A percentile compares a stretch with the other conserved stretches of the same genome.
These are phyloP conservation scores for Rhodotorula sp. DNA, from an alignment of 1,284 basidiomycete species.

Conservation along the genomic window DNA sequence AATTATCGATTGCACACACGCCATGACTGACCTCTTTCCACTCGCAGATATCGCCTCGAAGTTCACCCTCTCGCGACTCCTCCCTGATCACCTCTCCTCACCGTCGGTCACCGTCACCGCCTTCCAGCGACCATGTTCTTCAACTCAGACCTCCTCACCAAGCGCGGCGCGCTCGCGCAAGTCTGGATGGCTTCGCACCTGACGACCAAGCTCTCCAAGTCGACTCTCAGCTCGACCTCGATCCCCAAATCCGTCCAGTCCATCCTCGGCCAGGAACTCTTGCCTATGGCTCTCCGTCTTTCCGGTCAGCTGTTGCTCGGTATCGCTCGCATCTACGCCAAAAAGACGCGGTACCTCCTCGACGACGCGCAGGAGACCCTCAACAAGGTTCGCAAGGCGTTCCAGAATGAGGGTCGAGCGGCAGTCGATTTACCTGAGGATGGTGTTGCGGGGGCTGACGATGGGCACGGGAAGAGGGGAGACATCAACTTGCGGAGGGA, in stretches of 20 bases:
- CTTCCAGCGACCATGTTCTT: constrained; percentile 30
- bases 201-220: constrained; percentile 95
- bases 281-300: constrained; percentile 83
- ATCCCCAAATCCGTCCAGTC: constrained; percentile 70
- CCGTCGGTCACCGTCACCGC: neutral
- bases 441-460: neutral
- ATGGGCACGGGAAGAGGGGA: neutral
- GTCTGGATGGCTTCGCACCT: constrained; percentile 99
- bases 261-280: constrained; percentile 42
- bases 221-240: constrained; percentile 87
- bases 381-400: constrained; percentile 88
- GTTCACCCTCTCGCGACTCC: neutral
- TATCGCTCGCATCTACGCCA: constrained; percentile 93
- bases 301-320: constrained; percentile 93
- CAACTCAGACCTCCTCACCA: constrained; percentile 59
- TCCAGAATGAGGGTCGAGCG: constrained; percentile 19
- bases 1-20: no score
- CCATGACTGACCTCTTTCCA: no score
- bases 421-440: constrained; percentile 34
- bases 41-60: no score
- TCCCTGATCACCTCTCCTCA: neutral
- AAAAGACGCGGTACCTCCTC: constrained; percentile 94
- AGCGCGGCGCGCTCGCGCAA: constrained; percentile 88
- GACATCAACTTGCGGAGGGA: constrained; percentile 33
- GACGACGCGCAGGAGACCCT: constrained; percentile 97